Evolutionary conservation across 208 protist species (phyloP).

Genomic region (Vickermania ingenoplastis): DNA sequence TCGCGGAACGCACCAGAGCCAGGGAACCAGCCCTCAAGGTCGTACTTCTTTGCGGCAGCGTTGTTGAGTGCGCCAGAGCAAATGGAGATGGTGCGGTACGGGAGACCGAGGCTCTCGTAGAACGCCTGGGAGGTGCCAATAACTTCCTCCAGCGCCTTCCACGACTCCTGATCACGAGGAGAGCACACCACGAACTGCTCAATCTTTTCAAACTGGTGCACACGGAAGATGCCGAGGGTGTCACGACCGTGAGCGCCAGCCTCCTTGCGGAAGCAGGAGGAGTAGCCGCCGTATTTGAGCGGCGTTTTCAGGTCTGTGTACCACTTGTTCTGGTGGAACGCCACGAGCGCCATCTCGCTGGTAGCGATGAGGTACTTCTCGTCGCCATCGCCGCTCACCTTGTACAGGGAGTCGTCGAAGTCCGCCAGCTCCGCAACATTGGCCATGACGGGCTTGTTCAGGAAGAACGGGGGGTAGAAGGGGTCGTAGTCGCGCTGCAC

Average conservation of each 20-base stretch:
- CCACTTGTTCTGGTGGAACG: slow-evolving; percentile 94
- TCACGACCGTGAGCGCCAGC: slow-evolving; percentile 94
- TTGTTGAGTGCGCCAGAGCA: slow-evolving; percentile 97
- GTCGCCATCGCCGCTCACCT: slow-evolving; percentile 93
- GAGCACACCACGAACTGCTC: slow-evolving; percentile 93
- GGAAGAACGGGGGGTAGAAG: slow-evolving; percentile 99
- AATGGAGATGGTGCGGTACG: slow-evolving; percentile 93
- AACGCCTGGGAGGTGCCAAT: slow-evolving; percentile 91
- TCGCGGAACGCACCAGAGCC: slow-evolving; percentile 95
- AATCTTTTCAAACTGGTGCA: slow-evolving; percentile 97
- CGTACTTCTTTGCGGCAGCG: slow-evolving; percentile 99
- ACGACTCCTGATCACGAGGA: slow-evolving; percentile 86
- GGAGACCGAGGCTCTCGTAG: slow-evolving; percentile 88
- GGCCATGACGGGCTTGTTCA: slow-evolving; percentile 97
- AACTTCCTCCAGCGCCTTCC: slow-evolving; percentile 87
- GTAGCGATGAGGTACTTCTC: slow-evolving; percentile 99
- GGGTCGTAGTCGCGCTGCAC: slow-evolving; percentile 85
- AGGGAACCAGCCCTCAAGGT: slow-evolving; percentile 99
- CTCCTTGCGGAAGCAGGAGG: slow-evolving; percentile 99
- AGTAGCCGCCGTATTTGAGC: slow-evolving; percentile 95
- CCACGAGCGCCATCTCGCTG: slow-evolving; percentile 98
- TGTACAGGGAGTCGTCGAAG: slow-evolving; percentile 99
- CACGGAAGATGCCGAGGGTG: slow-evolving; percentile 93
- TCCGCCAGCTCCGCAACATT: slow-evolving; percentile 97
- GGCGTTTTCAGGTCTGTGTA: slow-evolving; percentile 89